These are phyloP conservation scores for Nidula microcarpa DNA, from an alignment of 768 basidiomycete species.

Conservation along the genomic window DNA sequence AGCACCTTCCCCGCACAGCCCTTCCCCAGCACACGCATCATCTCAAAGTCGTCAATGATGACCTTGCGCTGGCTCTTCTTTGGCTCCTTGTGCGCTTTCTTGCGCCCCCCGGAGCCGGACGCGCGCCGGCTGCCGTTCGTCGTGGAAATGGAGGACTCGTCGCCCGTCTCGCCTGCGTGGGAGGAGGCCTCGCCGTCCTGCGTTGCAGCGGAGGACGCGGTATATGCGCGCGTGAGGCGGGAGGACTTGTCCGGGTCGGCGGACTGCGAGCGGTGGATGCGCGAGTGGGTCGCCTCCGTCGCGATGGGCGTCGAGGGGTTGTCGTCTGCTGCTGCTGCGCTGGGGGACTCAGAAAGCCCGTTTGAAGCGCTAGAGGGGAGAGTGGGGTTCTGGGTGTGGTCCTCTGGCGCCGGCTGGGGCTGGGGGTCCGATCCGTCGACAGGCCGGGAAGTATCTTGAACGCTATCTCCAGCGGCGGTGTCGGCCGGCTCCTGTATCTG, in stretches of 20 bases:
- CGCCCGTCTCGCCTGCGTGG: slow-evolving; percentile 41
- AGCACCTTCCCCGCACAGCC: slow-evolving; percentile 97
- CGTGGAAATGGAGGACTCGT: slow-evolving; percentile 72
- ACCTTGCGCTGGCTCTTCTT: slow-evolving; percentile 71
- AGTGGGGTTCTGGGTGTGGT: background rate
- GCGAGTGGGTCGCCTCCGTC: slow-evolving; percentile 26
- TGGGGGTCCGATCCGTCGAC: slow-evolving; percentile 1
- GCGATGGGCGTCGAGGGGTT: slow-evolving; percentile 34
- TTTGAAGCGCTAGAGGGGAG: background rate
- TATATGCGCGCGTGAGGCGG: slow-evolving; percentile 56
- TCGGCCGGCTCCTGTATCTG: too few relatives aligned
- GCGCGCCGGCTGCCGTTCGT: slow-evolving; percentile 30
- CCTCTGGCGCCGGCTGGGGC: slow-evolving; percentile 7
- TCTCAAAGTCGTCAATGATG: slow-evolving; percentile 89
- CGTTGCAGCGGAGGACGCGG: slow-evolving; percentile 43
- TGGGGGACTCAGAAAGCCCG: background rate
- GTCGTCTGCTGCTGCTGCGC: slow-evolving; percentile 3
- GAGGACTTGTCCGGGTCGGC: slow-evolving; percentile 69
- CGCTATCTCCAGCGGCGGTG: background rate
- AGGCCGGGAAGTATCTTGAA: background rate
- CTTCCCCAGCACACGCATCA: slow-evolving; percentile 94
- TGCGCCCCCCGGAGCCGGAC: slow-evolving; percentile 41
- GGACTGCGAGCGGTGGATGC: slow-evolving; percentile 77
- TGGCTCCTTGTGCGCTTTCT: slow-evolving; percentile 49
- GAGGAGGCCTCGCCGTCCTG: slow-evolving; percentile 57